Evolutionary conservation across 2,329 filamentous ascomycete species (phyloP), one percentile per base, ranked within the genome.

Genomic region (Dactylellina sp.): DNA sequence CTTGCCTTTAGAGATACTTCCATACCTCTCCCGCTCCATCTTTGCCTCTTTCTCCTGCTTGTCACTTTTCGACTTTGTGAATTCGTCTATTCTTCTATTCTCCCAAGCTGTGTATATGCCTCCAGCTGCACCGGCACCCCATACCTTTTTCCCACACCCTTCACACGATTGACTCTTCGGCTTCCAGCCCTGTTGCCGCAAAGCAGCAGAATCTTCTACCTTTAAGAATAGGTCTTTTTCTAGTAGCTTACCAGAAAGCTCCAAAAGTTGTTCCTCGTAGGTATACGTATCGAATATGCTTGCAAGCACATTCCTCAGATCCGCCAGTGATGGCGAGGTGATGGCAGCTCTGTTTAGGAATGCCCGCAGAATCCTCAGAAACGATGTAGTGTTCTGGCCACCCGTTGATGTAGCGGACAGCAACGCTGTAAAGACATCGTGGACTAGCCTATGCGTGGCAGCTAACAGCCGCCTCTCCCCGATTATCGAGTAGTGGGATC

Each of bases 211-310:
- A 77, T 91, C 87, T 46, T 88, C 85, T 37, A 99, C 92, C 76
- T 91, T 90, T 42, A 90, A 87, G 78, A 98, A 99, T 4, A 97
- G 85, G 78, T 95, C 95, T 77, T 92, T 89, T 75, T 96, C 93
- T 0, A 99, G 85, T 64, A 99, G 88, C 2, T 90, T 86, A 80
- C 94, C 96, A 0, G 95, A 92, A 1, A 99, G 86, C 1, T 87
- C 85, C 18, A 99, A 85, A 14, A 99, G 91, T 0, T 91, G 93
- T 80, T 94, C 91, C 81, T 99, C 95, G 80, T 98, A 97, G 0
- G 93, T 90, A 80, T 99, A 99, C 0, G 95, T 94, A 0, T 94
- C 89, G 82, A 99, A 98, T 63, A 99, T 94, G 11, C 93, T 95
- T 0, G 88, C 85, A 1, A 99, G 86, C 0, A 98, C 93, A 5